Evolutionary conservation across 2,329 filamentous ascomycete species (phyloP).

Genomic region (Claviceps humidiphila): DNA sequence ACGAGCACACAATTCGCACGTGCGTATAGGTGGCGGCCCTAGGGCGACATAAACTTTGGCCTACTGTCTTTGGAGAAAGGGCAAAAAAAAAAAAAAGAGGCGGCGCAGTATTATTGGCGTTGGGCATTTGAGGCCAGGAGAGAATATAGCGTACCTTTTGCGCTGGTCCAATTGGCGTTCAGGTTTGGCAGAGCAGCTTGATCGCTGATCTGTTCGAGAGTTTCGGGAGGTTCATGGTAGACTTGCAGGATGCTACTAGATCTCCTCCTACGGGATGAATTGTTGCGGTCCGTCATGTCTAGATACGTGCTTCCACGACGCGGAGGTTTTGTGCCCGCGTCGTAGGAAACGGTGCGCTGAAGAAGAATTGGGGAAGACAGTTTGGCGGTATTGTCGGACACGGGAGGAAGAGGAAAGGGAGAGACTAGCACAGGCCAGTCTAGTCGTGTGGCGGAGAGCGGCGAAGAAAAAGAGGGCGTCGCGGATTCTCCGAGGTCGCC

Average conservation of each 20-base stretch:
- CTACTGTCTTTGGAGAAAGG: neutral
- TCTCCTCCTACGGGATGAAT: constrained; percentile 69
- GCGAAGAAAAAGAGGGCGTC: constrained; percentile 1
- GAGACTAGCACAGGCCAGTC: constrained; percentile 4
- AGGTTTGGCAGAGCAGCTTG: constrained; percentile 89
- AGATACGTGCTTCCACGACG: constrained; percentile 47
- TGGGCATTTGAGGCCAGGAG: neutral
- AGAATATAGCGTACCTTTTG: constrained; percentile 61
- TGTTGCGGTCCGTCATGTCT: constrained; percentile 47
- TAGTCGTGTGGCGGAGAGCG: constrained; percentile 5
- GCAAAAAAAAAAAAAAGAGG: neutral
- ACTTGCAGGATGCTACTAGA: constrained; percentile 88
- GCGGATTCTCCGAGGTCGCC: constrained; percentile 1
- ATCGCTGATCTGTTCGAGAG: constrained; percentile 93
- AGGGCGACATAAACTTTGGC: neutral
- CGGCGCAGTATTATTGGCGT: too few relatives aligned
- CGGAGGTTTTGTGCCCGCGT: constrained; percentile 61
- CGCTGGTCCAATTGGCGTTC: constrained; percentile 98
- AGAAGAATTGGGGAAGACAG: constrained; percentile 84
- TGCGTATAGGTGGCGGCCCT: neutral
- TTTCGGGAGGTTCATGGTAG: constrained; percentile 93
- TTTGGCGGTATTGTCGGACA: constrained; percentile 66
- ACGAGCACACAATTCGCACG: neutral
- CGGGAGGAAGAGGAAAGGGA: constrained; percentile 4
- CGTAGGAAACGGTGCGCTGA: constrained; percentile 82